Conservation (phyloP, 495 filamentous ascomycete species). For the Podospora bellae-mahoneyi region DNA sequence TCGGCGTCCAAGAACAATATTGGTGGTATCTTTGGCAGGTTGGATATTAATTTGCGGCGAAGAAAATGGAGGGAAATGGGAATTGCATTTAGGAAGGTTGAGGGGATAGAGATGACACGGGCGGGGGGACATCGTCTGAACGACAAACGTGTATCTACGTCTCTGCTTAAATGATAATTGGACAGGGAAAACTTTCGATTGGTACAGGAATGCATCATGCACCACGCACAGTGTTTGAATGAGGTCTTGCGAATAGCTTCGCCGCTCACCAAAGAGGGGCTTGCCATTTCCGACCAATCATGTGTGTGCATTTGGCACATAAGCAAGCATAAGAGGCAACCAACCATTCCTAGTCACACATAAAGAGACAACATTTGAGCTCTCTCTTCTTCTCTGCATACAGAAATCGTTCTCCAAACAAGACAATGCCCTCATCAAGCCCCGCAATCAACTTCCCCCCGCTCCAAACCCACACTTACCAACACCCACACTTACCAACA, state of each 20-base stretch:
- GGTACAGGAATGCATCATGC: neutral
- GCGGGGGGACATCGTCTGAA: neutral
- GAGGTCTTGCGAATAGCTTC: neutral
- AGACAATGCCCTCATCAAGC: neutral
- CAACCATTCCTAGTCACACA: neutral
- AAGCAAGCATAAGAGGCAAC: neutral
- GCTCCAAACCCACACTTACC: neutral
- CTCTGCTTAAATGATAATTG: neutral
- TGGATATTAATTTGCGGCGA: neutral
- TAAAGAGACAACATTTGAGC: neutral
- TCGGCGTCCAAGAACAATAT: neutral
- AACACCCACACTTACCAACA: slow-evolving; percentile 2
- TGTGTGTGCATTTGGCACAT: neutral
- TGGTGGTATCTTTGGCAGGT: neutral
- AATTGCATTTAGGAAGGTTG: neutral
- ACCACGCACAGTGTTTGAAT: neutral
- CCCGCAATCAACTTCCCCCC: neutral
- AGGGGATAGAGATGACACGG: neutral
- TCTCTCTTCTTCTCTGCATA: neutral
- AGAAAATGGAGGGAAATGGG: neutral
- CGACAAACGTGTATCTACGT: neutral
- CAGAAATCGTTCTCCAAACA: neutral
- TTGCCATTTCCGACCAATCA: neutral
- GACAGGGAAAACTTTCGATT: neutral
- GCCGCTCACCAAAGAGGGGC: neutral